These are phyloP conservation scores for Penicillium desertorum DNA, from an alignment of 495 filamentous ascomycete species.

Conservation along the genomic window DNA sequence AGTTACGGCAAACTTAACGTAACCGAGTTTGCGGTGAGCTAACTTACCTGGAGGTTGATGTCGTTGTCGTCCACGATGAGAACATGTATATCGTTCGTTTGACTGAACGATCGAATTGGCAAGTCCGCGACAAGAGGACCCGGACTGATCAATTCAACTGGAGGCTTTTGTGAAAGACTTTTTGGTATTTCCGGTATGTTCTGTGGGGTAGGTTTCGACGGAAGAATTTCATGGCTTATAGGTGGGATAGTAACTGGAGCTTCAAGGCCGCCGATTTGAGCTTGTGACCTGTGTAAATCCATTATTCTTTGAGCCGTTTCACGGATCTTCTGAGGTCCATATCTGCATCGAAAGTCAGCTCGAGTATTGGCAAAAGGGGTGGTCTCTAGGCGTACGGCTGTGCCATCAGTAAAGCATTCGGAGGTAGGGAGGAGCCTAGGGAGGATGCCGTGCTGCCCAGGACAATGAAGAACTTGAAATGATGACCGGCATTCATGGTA, in stretches of 20 bases:
- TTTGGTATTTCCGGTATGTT: background rate
- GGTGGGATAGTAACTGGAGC: background rate
- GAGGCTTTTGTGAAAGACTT: background rate
- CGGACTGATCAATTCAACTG: background rate
- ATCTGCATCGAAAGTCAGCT: constrained; percentile 14
- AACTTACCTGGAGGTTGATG: constrained; percentile 33
- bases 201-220: background rate
- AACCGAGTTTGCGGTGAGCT: background rate
- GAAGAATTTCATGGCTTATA: too few relatives aligned
- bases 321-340: constrained; percentile 17
- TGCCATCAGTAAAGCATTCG: constrained; percentile 15
- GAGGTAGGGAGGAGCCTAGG: background rate
- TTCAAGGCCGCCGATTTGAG: background rate
- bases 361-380: background rate
- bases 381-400: constrained; percentile 17
- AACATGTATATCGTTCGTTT: constrained; percentile 14
- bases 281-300: background rate
- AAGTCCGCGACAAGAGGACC: background rate
- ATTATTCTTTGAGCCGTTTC: constrained; percentile 6
- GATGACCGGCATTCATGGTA: background rate
- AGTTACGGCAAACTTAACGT: background rate
- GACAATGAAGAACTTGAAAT: constrained; percentile 20
- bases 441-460: constrained; percentile 10
- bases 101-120: background rate
- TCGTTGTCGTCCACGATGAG: constrained; percentile 43